phyloP scores from a whole-genome alignment of 129 eudicot genomes.

The Silybum marianum region DNA sequence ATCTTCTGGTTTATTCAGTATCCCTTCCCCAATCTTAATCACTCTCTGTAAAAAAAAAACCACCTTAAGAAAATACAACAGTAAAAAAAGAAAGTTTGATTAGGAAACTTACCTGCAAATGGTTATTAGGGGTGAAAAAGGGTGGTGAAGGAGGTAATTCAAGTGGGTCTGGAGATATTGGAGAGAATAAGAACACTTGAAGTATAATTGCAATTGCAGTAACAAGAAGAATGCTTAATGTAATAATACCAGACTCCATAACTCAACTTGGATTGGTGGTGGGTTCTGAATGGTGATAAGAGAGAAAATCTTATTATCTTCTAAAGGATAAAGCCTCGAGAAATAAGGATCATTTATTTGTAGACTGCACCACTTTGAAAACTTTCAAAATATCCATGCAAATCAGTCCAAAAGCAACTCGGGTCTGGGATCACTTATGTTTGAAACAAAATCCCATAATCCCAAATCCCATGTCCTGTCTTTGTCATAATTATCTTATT shows the following conservation, averaged over 20 bases:
- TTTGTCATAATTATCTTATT: neutral
- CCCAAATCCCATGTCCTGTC: neutral
- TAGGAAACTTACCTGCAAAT: conserved; percentile 51
- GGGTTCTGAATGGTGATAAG: neutral
- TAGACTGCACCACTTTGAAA: conserved; percentile 14
- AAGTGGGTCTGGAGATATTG: conserved; percentile 60
- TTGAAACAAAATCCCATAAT: neutral
- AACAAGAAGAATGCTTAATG: conserved; percentile 39
- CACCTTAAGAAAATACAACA: conserved; percentile 2
- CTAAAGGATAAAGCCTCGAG: neutral
- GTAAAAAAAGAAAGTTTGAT: neutral
- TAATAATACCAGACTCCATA: conserved; percentile 26
- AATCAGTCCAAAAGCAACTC: neutral
- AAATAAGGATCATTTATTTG: neutral
- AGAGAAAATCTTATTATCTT: neutral
- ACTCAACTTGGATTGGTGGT: neutral
- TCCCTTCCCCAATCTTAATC: conserved; percentile 70
- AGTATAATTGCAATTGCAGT: conserved; percentile 50
- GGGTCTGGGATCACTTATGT: neutral
- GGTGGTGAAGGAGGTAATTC: conserved; percentile 37
- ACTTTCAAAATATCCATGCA: conserved; percentile 19
- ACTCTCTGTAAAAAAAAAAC: conserved; percentile 38
- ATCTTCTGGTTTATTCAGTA: conserved; percentile 58
- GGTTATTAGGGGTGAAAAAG: conserved; percentile 42
- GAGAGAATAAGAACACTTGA: conserved; percentile 61